These are phyloP conservation scores for Aspergillus glaucus DNA, from an alignment of 2,329 filamentous ascomycete species.

Conservation along the genomic window DNA sequence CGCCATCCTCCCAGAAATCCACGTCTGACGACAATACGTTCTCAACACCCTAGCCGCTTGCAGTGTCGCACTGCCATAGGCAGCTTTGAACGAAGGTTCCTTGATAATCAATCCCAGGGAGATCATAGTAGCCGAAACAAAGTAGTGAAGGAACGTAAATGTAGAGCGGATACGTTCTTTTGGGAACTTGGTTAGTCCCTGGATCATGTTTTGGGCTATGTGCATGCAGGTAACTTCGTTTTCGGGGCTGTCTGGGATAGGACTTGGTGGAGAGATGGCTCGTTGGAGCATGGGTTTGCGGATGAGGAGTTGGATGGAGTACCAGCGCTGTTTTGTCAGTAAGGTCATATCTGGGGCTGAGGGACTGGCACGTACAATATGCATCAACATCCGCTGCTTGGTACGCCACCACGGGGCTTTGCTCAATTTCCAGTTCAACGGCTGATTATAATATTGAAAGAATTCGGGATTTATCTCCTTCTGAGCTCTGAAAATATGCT, in stretches of 20 bases:
- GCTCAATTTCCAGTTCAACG: not conserved
- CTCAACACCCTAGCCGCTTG: constrained; percentile 10
- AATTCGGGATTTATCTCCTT: constrained; percentile 11
- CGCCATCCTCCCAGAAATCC: constrained; percentile 16
- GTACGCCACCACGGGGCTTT: constrained; percentile 11
- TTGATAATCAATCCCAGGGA: constrained; percentile 15
- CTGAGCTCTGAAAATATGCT: constrained; percentile 11
- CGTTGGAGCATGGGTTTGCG: constrained; percentile 14
- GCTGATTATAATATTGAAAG: constrained; percentile 4
- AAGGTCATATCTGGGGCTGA: not conserved
- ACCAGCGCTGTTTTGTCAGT: constrained; percentile 12
- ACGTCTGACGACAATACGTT: constrained; percentile 15
- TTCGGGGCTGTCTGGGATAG: constrained; percentile 7
- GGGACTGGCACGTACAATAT: constrained; percentile 11
- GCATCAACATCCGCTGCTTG: constrained; percentile 17
- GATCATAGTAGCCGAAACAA: constrained; percentile 14
- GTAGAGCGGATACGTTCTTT: constrained; percentile 14
- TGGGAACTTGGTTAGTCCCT: constrained; percentile 13
- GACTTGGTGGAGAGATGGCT: not conserved
- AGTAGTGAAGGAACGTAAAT: constrained; percentile 17
- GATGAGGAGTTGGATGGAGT: constrained; percentile 13
- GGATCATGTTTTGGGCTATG: constrained; percentile 10
- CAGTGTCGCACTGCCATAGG: constrained; percentile 8
- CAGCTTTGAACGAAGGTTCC: constrained; percentile 9
- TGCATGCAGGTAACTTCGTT: constrained; percentile 18